Base-by-base conservation (phyloP, 768 basidiomycete genomes). In the Rhodotorula kratochvilovae region DNA sequence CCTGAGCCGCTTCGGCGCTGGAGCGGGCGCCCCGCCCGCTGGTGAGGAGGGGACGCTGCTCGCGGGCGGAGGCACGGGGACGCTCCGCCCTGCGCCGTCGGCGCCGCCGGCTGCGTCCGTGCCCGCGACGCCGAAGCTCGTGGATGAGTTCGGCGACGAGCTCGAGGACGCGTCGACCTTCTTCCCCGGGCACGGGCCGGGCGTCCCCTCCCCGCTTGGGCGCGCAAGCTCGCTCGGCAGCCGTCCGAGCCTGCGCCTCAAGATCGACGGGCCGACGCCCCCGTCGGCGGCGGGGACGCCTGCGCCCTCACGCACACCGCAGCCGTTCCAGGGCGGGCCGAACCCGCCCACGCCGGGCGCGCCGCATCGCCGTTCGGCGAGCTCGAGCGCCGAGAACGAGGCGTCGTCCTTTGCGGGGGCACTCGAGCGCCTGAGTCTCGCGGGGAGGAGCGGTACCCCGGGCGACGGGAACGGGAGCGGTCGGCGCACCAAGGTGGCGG, bases 131-230 rank as follows among this genome's bases (percentile, higher is more conserved):
- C 70, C 66, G 29, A 71, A 60, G 43, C 27, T 67, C 11, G 56
- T 71, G 43, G 64, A 70, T 69, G 69, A 74, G 43, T 74, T 65
- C 17, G 73, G 66, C 29, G 73, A 74, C 69, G 69, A 70, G 17
- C 29, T 68, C 27, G 73, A 70, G 35, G 69, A 68, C 31, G 27
- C 46, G 13, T 59, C 69, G n/a, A 74, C 73, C 2, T 74, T 68
- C 69, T 70, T 74, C 57, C 59, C 66, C 29, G 62, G 66, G 0
- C 67, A 61, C 35, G 66, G 71, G 0, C 66, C 71, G 12, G 29
- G 31, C 39, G 13, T 25, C 42, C 46, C 25, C 25, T 51, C 31
- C 39, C 58, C 61, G 61, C 43, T 54, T 57, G 27, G 64, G 33
- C 29, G 45, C 25, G 51, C 48, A 8, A 45, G 35, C 27, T 69